These are phyloP conservation scores for Halophytophthora polymorphica DNA, from an alignment of 352 stramenopile genomes.

Conservation along the genomic window DNA sequence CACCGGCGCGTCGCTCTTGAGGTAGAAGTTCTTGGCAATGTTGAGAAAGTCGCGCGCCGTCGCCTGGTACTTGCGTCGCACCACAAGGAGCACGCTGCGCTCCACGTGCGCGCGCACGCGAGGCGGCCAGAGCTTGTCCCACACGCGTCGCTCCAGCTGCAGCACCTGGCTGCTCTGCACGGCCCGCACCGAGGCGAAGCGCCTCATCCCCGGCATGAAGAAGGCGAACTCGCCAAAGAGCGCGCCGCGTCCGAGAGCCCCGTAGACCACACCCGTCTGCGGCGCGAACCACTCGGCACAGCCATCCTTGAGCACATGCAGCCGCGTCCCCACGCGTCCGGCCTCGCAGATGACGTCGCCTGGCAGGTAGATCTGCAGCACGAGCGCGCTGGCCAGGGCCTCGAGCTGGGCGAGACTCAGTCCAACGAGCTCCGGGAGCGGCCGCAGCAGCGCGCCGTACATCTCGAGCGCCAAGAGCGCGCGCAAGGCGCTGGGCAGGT, in stretches of 20 bases:
- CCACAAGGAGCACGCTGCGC: conserved; percentile 25
- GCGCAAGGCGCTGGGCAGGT: conserved; percentile 37
- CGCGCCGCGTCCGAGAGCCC: conserved; percentile 19
- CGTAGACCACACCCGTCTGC: conserved; percentile 36
- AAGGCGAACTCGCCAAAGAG: conserved; percentile 69
- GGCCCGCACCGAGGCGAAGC: conserved; percentile 41
- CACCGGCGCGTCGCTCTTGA: conserved; percentile 40
- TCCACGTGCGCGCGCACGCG: conserved; percentile 38
- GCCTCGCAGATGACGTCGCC: conserved; percentile 59
- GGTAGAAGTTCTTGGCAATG: conserved; percentile 68
- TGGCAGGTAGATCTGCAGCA: conserved; percentile 62
- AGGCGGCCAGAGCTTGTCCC: conserved; percentile 51
- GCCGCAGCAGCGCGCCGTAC: conserved; percentile 34
- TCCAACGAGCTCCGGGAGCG: conserved; percentile 32
- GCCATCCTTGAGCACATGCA: conserved; percentile 55
- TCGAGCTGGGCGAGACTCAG: conserved; percentile 48
- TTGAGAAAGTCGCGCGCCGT: conserved; percentile 38
- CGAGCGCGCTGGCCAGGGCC: conserved; percentile 38
- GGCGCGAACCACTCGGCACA: conserved; percentile 43
- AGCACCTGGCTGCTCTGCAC: conserved; percentile 64
- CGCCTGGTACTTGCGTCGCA: conserved; percentile 36
- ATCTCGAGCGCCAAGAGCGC: conserved; percentile 52
- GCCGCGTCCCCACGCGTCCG: conserved; percentile 30
- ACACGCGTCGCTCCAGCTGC: conserved; percentile 45
- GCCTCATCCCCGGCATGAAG: conserved; percentile 45